Base-by-base conservation (phyloP, 805 yeast species). In the Candida boidinii region DNA sequence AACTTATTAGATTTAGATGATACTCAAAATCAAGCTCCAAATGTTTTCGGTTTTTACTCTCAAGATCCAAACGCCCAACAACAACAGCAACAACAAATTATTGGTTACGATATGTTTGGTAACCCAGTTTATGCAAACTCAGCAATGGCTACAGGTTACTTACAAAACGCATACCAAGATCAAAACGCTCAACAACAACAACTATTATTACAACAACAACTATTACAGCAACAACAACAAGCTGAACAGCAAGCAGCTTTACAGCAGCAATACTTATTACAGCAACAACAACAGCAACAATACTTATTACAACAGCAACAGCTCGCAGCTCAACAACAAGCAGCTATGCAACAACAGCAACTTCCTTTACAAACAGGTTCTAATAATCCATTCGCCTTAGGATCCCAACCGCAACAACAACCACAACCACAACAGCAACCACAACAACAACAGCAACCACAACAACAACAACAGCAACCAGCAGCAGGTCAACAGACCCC, bases 71-170 rank as follows among this genome's bases (percentile, higher is more conserved):
- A n/a, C n/a, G 17, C 22, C 3, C 62, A 58, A 33, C 65, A 55
- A 26, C 75, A 67, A 43, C 58, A 34, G 1, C 49, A 43, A 31
- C 50, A 49, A 23, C 55, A 54, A 31, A 58, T 57, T 33, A 46
- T 54, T 39, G 60, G 64, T 36, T 63, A 64, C 39, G 84, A 79
- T 51, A 62, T 76, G 69, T 76, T 73, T 57, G 85, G 84, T 24
- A 76, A 77, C 50, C 83, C 84, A 4, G 66, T 75, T 22, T 74
- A 71, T 34, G 66, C 55, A 29, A 63, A 60, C 40, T 64, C 62
- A 39, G 62, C 76, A 22, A 63, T 74, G 66, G 54, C 55, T 20
- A 75, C 82, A 4, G 81, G 81, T 0, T 62, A 60, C 37, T 57
- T 70, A 34, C 74, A 66, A 42, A 62, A 64, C 37, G 69, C 70